Evolutionary conservation across 2,329 filamentous ascomycete genomes (phyloP), one percentile per base, ranked within the genome.

Genomic region (Diaporthe citriasiana): DNA sequence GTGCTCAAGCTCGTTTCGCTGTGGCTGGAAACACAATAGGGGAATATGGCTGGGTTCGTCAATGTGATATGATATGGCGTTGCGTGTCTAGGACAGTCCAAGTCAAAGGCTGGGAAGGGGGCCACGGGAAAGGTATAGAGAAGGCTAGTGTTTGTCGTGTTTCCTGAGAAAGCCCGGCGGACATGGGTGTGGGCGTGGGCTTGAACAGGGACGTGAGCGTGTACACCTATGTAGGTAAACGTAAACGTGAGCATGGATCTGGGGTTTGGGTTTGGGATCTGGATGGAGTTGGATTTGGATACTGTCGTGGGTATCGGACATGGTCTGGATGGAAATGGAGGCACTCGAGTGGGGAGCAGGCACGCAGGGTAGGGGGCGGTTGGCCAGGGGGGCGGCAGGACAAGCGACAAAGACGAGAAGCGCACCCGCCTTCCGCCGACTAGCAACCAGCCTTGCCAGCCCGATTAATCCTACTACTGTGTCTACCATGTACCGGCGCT

Each of bases 191-290:
- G 40, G 59, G 25, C 33, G 25, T n/a, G 40, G 15, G 15, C 40
- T 30, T n/a, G 55, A 57, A 57, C 38, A 45, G 42, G 59, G 59
- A 53, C 27, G 27, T 56, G 53, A 50, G 45, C 45, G 45, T 50
- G n/a, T n/a, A n/a, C n/a, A n/a, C n/a, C 45, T 25, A 56, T 13
- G 45, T 22, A 47, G 22, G 22, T 30, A 33, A 38, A 38, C 25
- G 56, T 59, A 15, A 9, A 17, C n/a, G 56, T 27, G 56, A 40
- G 22, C 59, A 63, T 63, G 59, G 59, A 47, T 63, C 59, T 63
- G 59, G 59, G 60, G 60, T 65, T 65, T 45, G 42, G 60, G 17
- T 25, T 25, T 47, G 42, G 60, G 60, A 65, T 65, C 25, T 35
- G 40, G 59, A 33, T 65, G 59, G 38, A 45, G 17, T 27, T 60